Conservation (phyloP, 1,284 basidiomycete genomes). For the Fomitopsis betulina region DNA sequence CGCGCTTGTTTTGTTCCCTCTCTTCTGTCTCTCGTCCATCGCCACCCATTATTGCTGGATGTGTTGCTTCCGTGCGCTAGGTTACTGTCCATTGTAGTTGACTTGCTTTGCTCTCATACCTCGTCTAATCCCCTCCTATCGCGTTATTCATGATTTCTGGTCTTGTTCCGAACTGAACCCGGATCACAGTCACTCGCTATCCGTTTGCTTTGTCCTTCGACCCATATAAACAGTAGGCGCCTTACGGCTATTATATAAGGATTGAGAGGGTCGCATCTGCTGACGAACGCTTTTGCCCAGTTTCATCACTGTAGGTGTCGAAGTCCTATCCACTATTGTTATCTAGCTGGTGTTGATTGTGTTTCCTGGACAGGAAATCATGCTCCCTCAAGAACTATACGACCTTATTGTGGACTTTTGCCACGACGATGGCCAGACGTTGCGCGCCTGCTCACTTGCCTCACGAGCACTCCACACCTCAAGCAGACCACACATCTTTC, state of each 20-base stretch:
- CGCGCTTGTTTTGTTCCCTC: not conserved
- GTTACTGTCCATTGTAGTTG: not conserved
- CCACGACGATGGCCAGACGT: constrained; percentile 13
- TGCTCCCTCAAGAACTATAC: constrained; percentile 16
- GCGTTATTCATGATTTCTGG: not conserved
- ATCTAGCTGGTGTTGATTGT: no score
- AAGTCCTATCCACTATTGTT: no score
- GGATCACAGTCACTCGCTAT: not conserved
- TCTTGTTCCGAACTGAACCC: not conserved
- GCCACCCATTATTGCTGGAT: no score
- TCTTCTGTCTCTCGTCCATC: not conserved
- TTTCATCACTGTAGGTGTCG: not conserved
- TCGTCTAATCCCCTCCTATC: not conserved
- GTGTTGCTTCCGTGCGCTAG: not conserved
- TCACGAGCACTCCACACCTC: constrained; percentile 13
- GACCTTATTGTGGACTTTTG: constrained; percentile 19
- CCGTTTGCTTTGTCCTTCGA: not conserved
- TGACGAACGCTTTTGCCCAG: not conserved
- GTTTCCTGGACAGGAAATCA: not conserved
- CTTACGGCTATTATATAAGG: not conserved
- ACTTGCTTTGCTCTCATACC: not conserved
- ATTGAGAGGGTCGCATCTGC: not conserved
- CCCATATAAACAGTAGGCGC: not conserved
- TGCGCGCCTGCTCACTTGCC: constrained; percentile 14
- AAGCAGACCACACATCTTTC: constrained; percentile 1